These are phyloP conservation scores for Penicillium parvum DNA, from an alignment of 495 filamentous ascomycete species.

Conservation along the genomic window DNA sequence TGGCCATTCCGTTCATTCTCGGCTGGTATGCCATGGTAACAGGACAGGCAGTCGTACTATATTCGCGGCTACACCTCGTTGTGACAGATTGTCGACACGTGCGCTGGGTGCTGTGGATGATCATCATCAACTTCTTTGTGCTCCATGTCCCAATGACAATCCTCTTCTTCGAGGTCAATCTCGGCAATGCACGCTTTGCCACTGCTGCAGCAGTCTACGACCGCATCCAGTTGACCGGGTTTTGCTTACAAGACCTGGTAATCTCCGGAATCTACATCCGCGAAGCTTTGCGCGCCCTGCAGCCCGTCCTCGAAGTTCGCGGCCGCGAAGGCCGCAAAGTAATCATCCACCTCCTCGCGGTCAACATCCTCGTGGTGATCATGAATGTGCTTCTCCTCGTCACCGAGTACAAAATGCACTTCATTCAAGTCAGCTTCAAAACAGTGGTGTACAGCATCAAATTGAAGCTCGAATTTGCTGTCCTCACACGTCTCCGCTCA, in stretches of 20 bases:
- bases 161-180: conserved; percentile 39
- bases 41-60: conserved; percentile 60
- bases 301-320: conserved; percentile 16
- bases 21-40: conserved; percentile 61
- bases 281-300: conserved; percentile 33
- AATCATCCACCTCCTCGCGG: conserved; percentile 47
- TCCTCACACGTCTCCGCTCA: conserved; percentile 31
- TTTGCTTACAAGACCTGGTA: conserved; percentile 53
- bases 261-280: conserved; percentile 54
- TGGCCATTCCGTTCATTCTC: conserved; percentile 24
- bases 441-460: conserved; percentile 55
- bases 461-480: conserved; percentile 56
- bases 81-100: conserved; percentile 36
- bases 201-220: conserved; percentile 42
- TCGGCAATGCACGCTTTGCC: conserved; percentile 20
- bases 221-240: conserved; percentile 51
- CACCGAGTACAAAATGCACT: conserved; percentile 45
- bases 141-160: conserved; percentile 46
- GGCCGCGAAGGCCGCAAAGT: conserved; percentile 31
- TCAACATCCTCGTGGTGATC: conserved; percentile 48
- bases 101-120: conserved; percentile 48
- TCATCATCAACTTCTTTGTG: conserved; percentile 48
- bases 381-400: conserved; percentile 49
- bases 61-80: conserved; percentile 60
- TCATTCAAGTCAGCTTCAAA: conserved; percentile 46